Conservation (phyloP, 257 asterid genomes). For the Fraxinus cuspidata region DNA sequence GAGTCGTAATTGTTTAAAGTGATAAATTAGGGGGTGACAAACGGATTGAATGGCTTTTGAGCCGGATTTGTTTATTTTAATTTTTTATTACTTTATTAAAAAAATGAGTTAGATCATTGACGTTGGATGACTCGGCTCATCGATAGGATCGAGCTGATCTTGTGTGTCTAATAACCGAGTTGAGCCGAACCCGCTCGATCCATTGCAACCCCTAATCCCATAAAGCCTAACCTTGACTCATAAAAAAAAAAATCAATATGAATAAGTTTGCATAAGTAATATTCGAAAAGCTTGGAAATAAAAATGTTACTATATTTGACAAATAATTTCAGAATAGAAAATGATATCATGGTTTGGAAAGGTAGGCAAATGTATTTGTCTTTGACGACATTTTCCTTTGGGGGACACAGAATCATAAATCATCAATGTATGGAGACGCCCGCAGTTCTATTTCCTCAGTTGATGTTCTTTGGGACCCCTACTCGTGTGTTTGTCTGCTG, state of each 20-base stretch:
- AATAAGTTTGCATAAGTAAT: background rate
- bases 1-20: too few relatives aligned
- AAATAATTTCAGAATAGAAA: background rate
- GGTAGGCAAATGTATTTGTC: conserved; percentile 10
- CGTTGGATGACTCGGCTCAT: too few relatives aligned
- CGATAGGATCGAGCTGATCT: too few relatives aligned
- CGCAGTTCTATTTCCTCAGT: conserved; percentile 21
- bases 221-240: background rate
- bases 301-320: background rate
- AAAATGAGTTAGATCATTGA: too few relatives aligned
- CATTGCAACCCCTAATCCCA: too few relatives aligned
- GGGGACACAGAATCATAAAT: conserved; percentile 26
- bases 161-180: too few relatives aligned
- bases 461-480: conserved; percentile 31
- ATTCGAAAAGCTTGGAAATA: background rate
- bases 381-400: conserved; percentile 29
- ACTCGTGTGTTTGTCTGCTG: conserved; percentile 30
- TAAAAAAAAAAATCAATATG: too few relatives aligned
- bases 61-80: too few relatives aligned
- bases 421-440: conserved; percentile 27
- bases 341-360: background rate
- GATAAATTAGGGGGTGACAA: too few relatives aligned
- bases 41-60: too few relatives aligned
- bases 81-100: too few relatives aligned
- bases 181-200: too few relatives aligned